phyloP scores from a whole-genome alignment of 805 yeast species.

The Helenozyma baotianmanensis region DNA sequence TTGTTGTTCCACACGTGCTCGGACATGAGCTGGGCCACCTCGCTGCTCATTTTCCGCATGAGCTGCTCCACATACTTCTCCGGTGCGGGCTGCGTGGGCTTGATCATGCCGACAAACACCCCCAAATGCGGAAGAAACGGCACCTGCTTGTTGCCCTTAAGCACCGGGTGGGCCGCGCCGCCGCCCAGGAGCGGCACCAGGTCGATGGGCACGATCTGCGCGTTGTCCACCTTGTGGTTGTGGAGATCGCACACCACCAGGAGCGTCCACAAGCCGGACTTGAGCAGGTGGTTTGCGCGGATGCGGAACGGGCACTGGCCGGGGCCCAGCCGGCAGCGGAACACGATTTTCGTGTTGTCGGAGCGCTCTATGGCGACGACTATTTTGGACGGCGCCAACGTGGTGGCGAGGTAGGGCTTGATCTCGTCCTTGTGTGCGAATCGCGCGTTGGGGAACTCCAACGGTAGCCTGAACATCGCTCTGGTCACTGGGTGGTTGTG shows the following conservation, averaged over 20 bases:
- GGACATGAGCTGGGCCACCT: slow-evolving; percentile 1
- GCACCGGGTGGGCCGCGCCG: neutral
- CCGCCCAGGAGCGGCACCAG: neutral
- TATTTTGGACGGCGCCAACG: slow-evolving; percentile 44
- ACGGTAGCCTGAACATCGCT: slow-evolving; percentile 1
- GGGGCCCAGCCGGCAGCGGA: slow-evolving; percentile 48
- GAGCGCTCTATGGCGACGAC: slow-evolving; percentile 60
- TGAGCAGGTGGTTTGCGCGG: slow-evolving; percentile 55
- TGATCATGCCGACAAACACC: neutral
- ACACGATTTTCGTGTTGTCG: slow-evolving; percentile 56
- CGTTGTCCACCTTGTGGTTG: slow-evolving; percentile 38
- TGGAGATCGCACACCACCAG: slow-evolving; percentile 58
- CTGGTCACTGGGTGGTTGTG: neutral
- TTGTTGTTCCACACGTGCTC: slow-evolving; percentile 2
- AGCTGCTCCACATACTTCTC: slow-evolving; percentile 1
- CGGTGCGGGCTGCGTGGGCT: neutral
- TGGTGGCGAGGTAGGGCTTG: slow-evolving; percentile 56
- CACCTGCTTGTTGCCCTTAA: neutral
- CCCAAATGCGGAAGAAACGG: neutral
- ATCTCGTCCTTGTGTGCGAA: slow-evolving; percentile 42
- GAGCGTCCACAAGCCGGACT: slow-evolving; percentile 53
- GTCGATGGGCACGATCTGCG: neutral
- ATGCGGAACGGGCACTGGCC: slow-evolving; percentile 56
- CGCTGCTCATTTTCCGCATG: neutral
- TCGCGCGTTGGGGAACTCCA: neutral